Conservation (phyloP, 2,329 filamentous ascomycete species). For the Elsinoe batatas region DNA sequence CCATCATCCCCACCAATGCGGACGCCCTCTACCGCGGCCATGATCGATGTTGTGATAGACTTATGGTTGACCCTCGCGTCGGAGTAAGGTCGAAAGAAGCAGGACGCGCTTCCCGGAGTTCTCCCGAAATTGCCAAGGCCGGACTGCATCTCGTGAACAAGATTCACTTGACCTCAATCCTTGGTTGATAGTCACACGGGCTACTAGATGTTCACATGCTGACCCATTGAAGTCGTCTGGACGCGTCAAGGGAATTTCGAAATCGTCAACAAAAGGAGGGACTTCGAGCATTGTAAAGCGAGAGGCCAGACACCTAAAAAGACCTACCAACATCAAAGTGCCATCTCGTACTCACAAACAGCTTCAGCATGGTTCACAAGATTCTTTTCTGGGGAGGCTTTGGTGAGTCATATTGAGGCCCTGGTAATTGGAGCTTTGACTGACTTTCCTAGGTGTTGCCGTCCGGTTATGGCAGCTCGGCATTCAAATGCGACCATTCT, state of each 20-base stretch:
- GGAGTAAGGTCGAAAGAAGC: neutral
- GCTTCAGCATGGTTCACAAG: slow-evolving; percentile 40
- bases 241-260: neutral
- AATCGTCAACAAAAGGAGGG: neutral
- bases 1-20: slow-evolving; percentile 15
- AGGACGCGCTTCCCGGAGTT: slow-evolving; percentile 1
- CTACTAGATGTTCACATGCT: slow-evolving; percentile 9
- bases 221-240: slow-evolving; percentile 5
- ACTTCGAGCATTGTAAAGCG: slow-evolving; percentile 10
- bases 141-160: slow-evolving; percentile 6
- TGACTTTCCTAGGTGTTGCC: slow-evolving; percentile 58
- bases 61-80: neutral
- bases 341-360: neutral
- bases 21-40: slow-evolving; percentile 16
- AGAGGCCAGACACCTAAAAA: neutral
- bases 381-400: slow-evolving; percentile 83
- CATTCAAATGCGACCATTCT: slow-evolving; percentile 94
- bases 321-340: neutral
- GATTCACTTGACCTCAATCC: neutral
- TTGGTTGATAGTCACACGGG: slow-evolving; percentile 9
- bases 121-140: slow-evolving; percentile 7
- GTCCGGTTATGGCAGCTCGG: slow-evolving; percentile 94
- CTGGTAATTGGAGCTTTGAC: neutral
- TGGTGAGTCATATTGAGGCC: slow-evolving; percentile 48
- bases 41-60: slow-evolving; percentile 9